Evolutionary conservation across 495 filamentous ascomycete genomes (phyloP), one percentile per base, ranked within the genome.

Genomic region (Aspergillus ellipticus): DNA sequence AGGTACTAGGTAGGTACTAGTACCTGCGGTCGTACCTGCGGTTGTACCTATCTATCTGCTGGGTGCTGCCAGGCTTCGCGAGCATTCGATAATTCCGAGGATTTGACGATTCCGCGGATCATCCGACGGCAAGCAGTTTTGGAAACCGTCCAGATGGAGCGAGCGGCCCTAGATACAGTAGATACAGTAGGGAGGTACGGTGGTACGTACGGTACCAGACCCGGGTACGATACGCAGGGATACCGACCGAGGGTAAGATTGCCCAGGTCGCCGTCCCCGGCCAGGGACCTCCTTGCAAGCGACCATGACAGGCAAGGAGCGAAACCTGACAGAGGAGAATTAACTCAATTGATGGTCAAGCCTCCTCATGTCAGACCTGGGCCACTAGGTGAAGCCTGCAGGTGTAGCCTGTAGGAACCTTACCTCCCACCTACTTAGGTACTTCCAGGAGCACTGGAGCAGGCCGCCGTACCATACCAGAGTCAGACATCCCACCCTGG

Each of bases 91-190:
- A 42, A 61, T 53, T 52, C 55, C 47, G 52, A 11, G 33, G 33
- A 37, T 3, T 56, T 51, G 49, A 47, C 47, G 56, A 56, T 63
- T 57, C 22, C 33, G 58, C 51, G 57, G 61, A 63, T 63, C 61
- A 57, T 63, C 61, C 61, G 61, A 59, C 51, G 57, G n/a, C 56
- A 54, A 53, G 61, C 47, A 60, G 42, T 54, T 31, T 41, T 52
- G 51, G 55, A 53, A 54, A 57, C 49, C 49, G 49, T 37, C 50
- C 58, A 49, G 56, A 48, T 60, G 49, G 35, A 42, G 49, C 29
- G 45, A 33, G 31, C 9, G 9, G 31, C 9, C 13, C 13, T 8
- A 33, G 31, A 33, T 13, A 13, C 9, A 33, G 31, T 13, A 33
- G 13, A 45, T 0, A 17, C 20, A 43, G 2, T 17, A n/a, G 11